A percentile compares a stretch with the other conserved stretches of the same genome.
Conservation (phyloP, 495 filamentous ascomycete species). For the Aspergillus conjunctus region DNA sequence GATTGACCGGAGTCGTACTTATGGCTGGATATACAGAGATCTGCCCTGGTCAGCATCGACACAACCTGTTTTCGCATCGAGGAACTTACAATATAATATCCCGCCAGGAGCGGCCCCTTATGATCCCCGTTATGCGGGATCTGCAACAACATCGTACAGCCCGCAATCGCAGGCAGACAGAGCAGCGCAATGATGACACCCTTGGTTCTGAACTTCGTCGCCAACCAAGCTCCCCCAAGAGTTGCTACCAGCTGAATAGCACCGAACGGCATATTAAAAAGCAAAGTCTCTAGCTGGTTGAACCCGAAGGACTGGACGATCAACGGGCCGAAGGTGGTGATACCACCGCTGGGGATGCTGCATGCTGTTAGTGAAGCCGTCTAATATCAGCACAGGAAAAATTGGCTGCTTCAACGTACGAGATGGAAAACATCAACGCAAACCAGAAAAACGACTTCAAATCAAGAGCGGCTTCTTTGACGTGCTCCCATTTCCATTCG, state of each 20-base stretch:
- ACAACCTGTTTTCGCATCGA: too few relatives aligned
- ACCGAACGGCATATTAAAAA: conserved; percentile 68
- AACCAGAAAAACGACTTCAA: conserved; percentile 72
- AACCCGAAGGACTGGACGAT: conserved; percentile 65
- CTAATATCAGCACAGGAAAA: not conserved
- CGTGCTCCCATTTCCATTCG: conserved; percentile 64
- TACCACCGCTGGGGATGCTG: conserved; percentile 63
- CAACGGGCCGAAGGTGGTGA: conserved; percentile 64
- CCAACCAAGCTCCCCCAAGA: conserved; percentile 57
- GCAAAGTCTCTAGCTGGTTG: conserved; percentile 59
- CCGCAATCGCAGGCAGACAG: conserved; percentile 57
- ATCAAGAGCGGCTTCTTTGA: conserved; percentile 62
- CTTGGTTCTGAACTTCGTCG: conserved; percentile 56
- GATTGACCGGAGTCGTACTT: conserved; percentile 31
- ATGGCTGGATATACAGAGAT: conserved; percentile 61
- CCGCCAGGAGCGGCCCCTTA: conserved; percentile 54
- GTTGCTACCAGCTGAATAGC: conserved; percentile 61
- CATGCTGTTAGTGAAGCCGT: conserved; percentile 24
- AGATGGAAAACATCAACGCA: conserved; percentile 54
- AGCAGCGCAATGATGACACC: conserved; percentile 57
- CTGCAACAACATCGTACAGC: conserved; percentile 56
- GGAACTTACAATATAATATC: conserved; percentile 56
- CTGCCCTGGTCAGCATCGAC: conserved; percentile 24
- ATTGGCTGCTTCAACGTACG: conserved; percentile 28
- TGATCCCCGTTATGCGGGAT: conserved; percentile 48